Evolutionary conservation across 805 yeast genomes (phyloP).

Genomic region (Ogataea zsoltii): DNA sequence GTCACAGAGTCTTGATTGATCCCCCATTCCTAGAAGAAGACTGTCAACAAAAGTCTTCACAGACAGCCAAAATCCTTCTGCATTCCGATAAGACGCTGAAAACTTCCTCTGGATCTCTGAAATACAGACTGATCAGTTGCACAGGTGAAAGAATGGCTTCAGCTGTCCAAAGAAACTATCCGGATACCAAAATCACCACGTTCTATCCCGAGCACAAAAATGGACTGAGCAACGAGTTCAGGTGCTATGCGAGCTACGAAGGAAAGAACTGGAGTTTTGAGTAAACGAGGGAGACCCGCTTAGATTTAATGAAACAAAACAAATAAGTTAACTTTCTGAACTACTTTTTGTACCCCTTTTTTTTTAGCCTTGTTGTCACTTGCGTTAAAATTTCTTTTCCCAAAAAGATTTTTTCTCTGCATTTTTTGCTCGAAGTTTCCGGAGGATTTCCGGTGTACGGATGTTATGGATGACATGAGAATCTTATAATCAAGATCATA

Average conservation of each 20-base stretch:
- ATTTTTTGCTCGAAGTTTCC: too few relatives aligned
- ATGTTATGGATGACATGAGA: too few relatives aligned
- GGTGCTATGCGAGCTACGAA: constrained; percentile 81
- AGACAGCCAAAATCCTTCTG: constrained; percentile 63
- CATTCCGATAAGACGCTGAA: constrained; percentile 38
- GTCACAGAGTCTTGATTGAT: constrained; percentile 75
- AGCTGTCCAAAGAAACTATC: constrained; percentile 60
- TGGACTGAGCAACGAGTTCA: constrained; percentile 84
- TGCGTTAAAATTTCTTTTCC: too few relatives aligned
- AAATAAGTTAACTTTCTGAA: too few relatives aligned
- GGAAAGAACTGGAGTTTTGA: constrained; percentile 63
- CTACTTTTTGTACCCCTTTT: too few relatives aligned
- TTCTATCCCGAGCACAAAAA: constrained; percentile 81
- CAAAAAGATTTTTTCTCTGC: too few relatives aligned
- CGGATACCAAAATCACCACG: constrained; percentile 61
- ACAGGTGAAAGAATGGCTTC: constrained; percentile 88
- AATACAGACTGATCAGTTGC: constrained; percentile 63
- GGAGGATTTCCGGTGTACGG: too few relatives aligned
- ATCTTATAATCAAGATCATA: too few relatives aligned
- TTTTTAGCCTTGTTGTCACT: too few relatives aligned
- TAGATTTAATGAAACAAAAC: too few relatives aligned
- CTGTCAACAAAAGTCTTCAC: constrained; percentile 73
- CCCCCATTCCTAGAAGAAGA: constrained; percentile 86
- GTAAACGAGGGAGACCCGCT: neutral
- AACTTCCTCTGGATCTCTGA: constrained; percentile 41